Percentiles rank a stretch among this genome's conserved stretches.
Conservation (phyloP, 1,284 basidiomycete genomes). For the Pseudozyma tsukubaensis region DNA sequence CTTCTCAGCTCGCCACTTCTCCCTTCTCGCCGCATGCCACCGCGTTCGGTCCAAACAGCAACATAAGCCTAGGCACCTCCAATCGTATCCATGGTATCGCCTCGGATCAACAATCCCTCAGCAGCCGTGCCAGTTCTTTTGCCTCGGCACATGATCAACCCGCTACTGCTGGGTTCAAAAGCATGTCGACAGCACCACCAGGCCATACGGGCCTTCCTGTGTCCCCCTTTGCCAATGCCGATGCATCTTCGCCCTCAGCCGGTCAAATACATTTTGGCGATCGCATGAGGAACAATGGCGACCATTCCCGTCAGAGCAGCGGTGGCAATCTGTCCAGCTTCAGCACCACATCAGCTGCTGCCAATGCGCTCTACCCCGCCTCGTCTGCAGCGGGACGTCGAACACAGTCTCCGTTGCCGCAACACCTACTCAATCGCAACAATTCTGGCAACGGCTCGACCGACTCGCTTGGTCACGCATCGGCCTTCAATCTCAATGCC, state of each 20-base stretch:
- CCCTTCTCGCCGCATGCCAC: conserved; percentile 36
- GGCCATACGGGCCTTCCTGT: conserved; percentile 2
- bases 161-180: conserved; percentile 5
- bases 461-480: conserved; percentile 9
- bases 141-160: conserved; percentile 23
- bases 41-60: conserved; percentile 15
- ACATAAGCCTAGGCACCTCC: conserved; percentile 6
- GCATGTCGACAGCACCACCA: conserved; percentile 1
- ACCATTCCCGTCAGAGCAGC: conserved; percentile 39
- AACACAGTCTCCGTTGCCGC: conserved; percentile 20
- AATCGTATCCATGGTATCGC: conserved; percentile 13
- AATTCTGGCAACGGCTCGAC: conserved; percentile 10
- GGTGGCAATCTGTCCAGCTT: conserved; percentile 20
- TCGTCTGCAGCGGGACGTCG: conserved; percentile 3
- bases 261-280: conserved; percentile 19
- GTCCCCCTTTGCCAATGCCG: conserved; percentile 5
- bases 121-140: conserved; percentile 39
- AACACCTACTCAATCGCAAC: conserved; percentile 1
- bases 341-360: conserved; percentile 12
- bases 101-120: conserved; percentile 22
- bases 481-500: conserved; percentile 1
- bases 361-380: conserved; percentile 2
- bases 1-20: conserved; percentile 10
- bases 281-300: conserved; percentile 18
- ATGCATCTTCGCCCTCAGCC: conserved; percentile 3